phyloP scores from a whole-genome alignment of 2,329 filamentous ascomycete species.

The Colletotrichum sansevieriae region DNA sequence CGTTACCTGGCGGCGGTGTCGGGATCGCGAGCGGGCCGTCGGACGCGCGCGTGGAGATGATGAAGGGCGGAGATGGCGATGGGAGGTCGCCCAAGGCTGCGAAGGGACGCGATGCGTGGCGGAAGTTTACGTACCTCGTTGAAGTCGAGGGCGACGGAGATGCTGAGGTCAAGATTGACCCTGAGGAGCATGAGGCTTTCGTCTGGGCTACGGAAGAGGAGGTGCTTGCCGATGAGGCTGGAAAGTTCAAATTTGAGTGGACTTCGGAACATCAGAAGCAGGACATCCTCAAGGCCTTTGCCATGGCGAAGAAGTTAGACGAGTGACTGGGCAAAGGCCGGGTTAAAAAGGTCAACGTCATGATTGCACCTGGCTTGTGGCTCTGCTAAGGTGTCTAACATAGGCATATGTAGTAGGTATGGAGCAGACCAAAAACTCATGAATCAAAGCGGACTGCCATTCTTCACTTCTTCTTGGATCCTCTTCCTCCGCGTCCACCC shows the following conservation, averaged over 20 bases:
- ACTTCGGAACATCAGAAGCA: constrained; percentile 40
- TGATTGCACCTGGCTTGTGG: neutral
- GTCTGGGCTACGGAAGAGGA: constrained; percentile 56
- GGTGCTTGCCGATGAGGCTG: constrained; percentile 43
- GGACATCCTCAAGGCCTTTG: constrained; percentile 39
- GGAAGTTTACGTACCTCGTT: constrained; percentile 53
- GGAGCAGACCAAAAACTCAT: neutral
- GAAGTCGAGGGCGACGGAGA: constrained; percentile 46
- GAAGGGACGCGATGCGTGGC: constrained; percentile 45
- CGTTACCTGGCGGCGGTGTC: constrained; percentile 26
- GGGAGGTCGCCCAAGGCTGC: constrained; percentile 8
- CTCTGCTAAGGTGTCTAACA: neutral
- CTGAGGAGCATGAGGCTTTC: constrained; percentile 56
- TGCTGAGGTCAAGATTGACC: constrained; percentile 49
- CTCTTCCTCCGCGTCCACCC: constrained; percentile 54
- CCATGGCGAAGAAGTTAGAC: constrained; percentile 17
- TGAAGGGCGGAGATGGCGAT: constrained; percentile 35
- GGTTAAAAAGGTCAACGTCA: neutral
- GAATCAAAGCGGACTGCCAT: neutral
- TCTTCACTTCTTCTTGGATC: constrained; percentile 57
- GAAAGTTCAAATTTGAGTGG: constrained; percentile 32
- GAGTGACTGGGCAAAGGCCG: neutral
- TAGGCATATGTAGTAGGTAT: neutral
- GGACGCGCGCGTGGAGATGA: neutral
- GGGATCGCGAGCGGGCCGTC: neutral